phyloP scores from a whole-genome alignment of 2,329 filamentous ascomycete species.

The Aureobasidium lini region DNA sequence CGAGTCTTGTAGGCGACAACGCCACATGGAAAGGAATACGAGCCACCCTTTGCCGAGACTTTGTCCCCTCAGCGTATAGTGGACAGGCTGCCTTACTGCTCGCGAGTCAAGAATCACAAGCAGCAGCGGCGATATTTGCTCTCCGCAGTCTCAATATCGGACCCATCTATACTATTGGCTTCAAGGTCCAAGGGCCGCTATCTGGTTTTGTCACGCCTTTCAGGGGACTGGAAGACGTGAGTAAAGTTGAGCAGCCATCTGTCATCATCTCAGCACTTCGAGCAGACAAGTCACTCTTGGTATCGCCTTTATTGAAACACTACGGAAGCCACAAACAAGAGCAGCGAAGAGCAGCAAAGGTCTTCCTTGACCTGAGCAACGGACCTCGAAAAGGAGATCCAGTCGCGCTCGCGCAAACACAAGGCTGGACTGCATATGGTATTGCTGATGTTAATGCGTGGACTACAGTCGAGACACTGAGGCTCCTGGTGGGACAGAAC shows the following conservation, averaged over 20 bases:
- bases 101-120: slow-evolving; percentile 65
- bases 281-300: slow-evolving; percentile 69
- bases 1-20: slow-evolving; percentile 67
- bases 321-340: slow-evolving; percentile 45
- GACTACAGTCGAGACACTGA: slow-evolving; percentile 73
- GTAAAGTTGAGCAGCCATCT: slow-evolving; percentile 71
- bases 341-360: slow-evolving; percentile 29
- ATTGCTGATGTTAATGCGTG: slow-evolving; percentile 74
- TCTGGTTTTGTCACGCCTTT: slow-evolving; percentile 58
- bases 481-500: slow-evolving; percentile 75
- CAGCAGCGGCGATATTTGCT: slow-evolving; percentile 71
- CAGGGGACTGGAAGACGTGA: slow-evolving; percentile 68
- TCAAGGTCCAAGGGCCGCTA: slow-evolving; percentile 54
- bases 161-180: slow-evolving; percentile 78
- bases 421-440: slow-evolving; percentile 73
- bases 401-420: slow-evolving; percentile 60
- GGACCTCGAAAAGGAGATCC: slow-evolving; percentile 62
- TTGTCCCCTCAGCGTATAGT: slow-evolving; percentile 74
- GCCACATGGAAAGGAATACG: slow-evolving; percentile 80
- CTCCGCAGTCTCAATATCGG: slow-evolving; percentile 67
- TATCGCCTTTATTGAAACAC: slow-evolving; percentile 68
- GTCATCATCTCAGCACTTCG: slow-evolving; percentile 73
- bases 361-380: slow-evolving; percentile 73
- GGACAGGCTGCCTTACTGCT: slow-evolving; percentile 69
- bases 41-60: slow-evolving; percentile 70